Percentiles rank a stretch among this genome's conserved stretches.
Conservation (phyloP, 805 yeast genomes). For the Peterozyma xylosa region DNA sequence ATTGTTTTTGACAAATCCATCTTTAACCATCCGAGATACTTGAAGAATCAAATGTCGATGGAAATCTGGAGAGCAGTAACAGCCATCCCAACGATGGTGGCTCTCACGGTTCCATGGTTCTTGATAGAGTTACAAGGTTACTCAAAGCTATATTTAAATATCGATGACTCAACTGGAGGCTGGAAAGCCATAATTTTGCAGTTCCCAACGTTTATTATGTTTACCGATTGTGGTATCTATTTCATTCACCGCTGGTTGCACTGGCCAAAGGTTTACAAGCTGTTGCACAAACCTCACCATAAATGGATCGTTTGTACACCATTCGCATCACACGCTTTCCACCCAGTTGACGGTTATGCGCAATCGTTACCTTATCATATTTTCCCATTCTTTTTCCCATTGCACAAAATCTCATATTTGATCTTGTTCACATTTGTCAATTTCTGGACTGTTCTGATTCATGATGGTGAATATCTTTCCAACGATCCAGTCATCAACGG, state of each 20-base stretch:
- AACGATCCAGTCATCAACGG: conserved; percentile 94
- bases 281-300: conserved; percentile 94
- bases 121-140: conserved; percentile 75
- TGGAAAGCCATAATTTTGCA: conserved; percentile 59
- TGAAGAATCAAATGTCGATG: conserved; percentile 84
- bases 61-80: conserved; percentile 74
- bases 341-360: conserved; percentile 92
- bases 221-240: conserved; percentile 92
- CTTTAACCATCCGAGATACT: conserved; percentile 91
- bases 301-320: conserved; percentile 99
- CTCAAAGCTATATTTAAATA: conserved; percentile 66
- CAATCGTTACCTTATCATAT: conserved; percentile 93
- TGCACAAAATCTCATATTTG: conserved; percentile 81
- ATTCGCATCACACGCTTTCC: conserved; percentile 97
- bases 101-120: conserved; percentile 86
- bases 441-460: conserved; percentile 98
- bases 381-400: conserved; percentile 87
- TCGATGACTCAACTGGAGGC: conserved; percentile 59
- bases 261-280: conserved; percentile 84
- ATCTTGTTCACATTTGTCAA: conserved; percentile 83
- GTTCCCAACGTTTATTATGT: conserved; percentile 73
- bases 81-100: conserved; percentile 87
- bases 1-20: conserved; percentile 82
- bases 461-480: conserved; percentile 93
- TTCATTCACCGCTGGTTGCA: conserved; percentile 89